Evolutionary conservation across 139 green algal genomes (phyloP), one percentile per base, ranked within the genome.

Genomic region (Chlorella sp.): DNA sequence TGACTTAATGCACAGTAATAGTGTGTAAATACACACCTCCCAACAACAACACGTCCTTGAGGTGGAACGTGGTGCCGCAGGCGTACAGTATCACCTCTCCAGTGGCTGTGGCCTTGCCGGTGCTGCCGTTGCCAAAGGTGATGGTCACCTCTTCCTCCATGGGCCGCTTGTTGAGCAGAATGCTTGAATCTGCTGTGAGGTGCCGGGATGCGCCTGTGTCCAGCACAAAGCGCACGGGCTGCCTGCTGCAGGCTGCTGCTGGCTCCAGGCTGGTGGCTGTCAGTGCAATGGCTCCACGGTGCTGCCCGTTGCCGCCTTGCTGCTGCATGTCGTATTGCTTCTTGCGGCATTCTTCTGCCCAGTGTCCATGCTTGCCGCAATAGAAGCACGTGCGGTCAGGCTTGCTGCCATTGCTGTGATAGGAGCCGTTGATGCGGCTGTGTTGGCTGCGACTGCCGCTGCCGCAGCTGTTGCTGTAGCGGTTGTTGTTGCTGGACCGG

Each of bases 71-170:
- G 13, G 36, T 21, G 18, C 57, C 36, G 36, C 38, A 1, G 11
- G 69, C 57, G 15, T 32, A 4, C 69, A 75, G 69, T 3, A 17
- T 16, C 38, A 75, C 69, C 38, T 75, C 47, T 3, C 47, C 73
- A 5, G 23, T 28, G 28, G 44, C 47, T 38, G 26, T 38, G 3
- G 71, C 71, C 25, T 44, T 60, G 71, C 71, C 71, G 21, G 41
- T 78, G 71, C 71, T 30, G 47, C 73, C 73, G 23, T 80, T 80
- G 73, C 73, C 73, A 12, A 80, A 80, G n/a, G 73, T 80, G 73
- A 80, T 80, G 28, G 73, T 80, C n/a, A 80, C n/a, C 11, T 51
- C 36, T 20, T 75, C 69, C 2, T 30, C 36, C 38, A 57, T 30
- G 15, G 69, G 69, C 3, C 36, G 36, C 18, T 17, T 21, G 69